These are phyloP conservation scores for Fallopia convolvulus DNA, from an alignment of 148 eudicot genomes.

Conservation along the genomic window DNA sequence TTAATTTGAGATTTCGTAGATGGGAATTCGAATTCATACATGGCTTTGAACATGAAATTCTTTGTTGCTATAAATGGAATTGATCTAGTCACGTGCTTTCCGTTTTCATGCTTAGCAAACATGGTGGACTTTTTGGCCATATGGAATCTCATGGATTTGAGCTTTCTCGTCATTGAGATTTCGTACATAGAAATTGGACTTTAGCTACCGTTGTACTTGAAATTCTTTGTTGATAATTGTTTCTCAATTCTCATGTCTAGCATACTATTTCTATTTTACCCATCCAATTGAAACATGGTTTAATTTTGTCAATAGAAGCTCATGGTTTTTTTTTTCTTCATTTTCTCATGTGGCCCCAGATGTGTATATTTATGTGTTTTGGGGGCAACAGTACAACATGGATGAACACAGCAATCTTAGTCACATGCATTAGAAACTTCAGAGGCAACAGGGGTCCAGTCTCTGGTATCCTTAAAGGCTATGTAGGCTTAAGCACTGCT, in stretches of 20 bases:
- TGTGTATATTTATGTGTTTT: slow-evolving; percentile 26
- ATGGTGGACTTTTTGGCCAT: too few relatives aligned
- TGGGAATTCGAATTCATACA: not conserved
- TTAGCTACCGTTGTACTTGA: too few relatives aligned
- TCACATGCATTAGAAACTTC: slow-evolving; percentile 59
- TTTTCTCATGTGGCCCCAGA: slow-evolving; percentile 12
- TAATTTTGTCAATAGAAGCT: too few relatives aligned
- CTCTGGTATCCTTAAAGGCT: slow-evolving; percentile 57
- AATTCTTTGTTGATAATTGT: not conserved
- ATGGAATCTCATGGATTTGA: too few relatives aligned
- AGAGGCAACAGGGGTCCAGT: slow-evolving; percentile 46
- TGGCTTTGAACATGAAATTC: not conserved
- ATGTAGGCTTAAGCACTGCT: slow-evolving; percentile 52
- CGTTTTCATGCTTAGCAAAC: not conserved
- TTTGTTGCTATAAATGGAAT: not conserved
- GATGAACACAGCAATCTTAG: slow-evolving; percentile 63
- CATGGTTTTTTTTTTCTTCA: not conserved
- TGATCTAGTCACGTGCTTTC: not conserved
- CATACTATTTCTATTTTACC: not conserved
- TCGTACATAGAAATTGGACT: too few relatives aligned
- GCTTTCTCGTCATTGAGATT: too few relatives aligned
- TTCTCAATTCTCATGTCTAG: not conserved
- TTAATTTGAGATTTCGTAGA: not conserved
- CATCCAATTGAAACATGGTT: not conserved
- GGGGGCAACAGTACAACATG: slow-evolving; percentile 69